Evolutionary conservation across 2,329 filamentous ascomycete genomes (phyloP), one percentile per base, ranked within the genome.

Genomic region (Chlorencoelia australis): DNA sequence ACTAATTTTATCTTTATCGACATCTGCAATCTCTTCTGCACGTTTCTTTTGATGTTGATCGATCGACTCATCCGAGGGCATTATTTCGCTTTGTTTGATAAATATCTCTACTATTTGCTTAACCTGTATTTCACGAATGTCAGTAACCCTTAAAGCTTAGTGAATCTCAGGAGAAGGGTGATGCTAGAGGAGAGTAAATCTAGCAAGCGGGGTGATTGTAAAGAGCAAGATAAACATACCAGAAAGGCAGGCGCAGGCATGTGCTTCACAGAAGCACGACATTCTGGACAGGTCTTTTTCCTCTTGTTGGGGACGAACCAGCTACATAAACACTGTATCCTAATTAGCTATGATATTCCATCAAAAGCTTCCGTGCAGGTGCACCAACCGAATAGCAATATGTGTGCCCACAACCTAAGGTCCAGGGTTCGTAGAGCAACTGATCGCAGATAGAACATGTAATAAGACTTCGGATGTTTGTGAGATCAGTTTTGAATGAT

Each of bases 391-490:
- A 73, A 53, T 83, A 83, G 60, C 79, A 83, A 57, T 80, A 82
- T 5, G 78, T 82, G 55, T 83, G 79, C 3, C 79, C 79, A 49
- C 79, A 83, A 5, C 66, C 66, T 35, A 82, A 66, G 13, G 73
- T 78, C 58, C 75, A 83, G 2, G 79, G 79, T 56, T 82, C 77
- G 58, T 81, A 82, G 33, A 82, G 66, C 32, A 78, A 68, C 37
- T 73, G 69, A 46, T 79, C 71, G 57, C 79, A 83, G 44, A 83
- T 76, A 45, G 76, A 75, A 61, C 79, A 83, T 39, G 74, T 76
- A 48, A 79, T 62, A 20, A 79, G 64, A 19, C 59, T 61, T 45
- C 75, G 68, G 43, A 82, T 69, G 47, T 69, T 66, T 48, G 76
- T 68, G 30, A 82, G 67, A 55, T 81, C 74, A 30, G 62, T 33